Base-by-base conservation (phyloP, 129 eudicot species). In the Arctium lappa region DNA sequence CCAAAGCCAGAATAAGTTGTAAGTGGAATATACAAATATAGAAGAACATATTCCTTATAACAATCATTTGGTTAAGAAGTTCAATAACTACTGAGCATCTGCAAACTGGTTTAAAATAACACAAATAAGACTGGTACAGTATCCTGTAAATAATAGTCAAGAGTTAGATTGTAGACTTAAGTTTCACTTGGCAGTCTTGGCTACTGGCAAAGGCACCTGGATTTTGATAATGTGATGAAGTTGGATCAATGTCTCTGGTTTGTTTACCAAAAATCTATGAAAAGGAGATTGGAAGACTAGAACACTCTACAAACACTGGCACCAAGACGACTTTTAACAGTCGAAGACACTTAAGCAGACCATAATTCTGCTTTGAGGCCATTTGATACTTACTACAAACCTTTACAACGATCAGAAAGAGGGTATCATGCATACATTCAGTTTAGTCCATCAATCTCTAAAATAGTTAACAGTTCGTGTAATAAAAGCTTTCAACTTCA, bases 1-100 rank as follows among this genome's bases (percentile, higher is more conserved):
- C 39, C 63, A 79, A 75, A 70, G 1, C 68, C 76, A 86, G 11
- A 74, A 36, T 56, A 44, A 82, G 48, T 32, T 44, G 86, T 56
- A 65, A 88, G 73, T 18, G 22, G 5, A 16, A 79, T 72, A 74
- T 74, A 15, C 80, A 29, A 46, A 78, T 69, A 44, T 29, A 3
- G 48, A 62, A 62, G 30, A 72, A 66, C 22, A 81, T n/a, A 60
- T 60, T 60, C 68, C 29, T 60, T 5, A 60, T 50, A 76, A 76
- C 39, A 76, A 30, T 53, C 32, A 72, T 32, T 72, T 32, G 39
- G 76, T 44, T 66, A 7, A 66, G 11, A 66, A 66, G 12, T 27
- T 22, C 33, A 29, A 66, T 66, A 66, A 66, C 34, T 66, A 66
- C 71, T 66, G 2, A 60, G 18, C 31, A 62, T 62, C 69, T 62